phyloP scores from a whole-genome alignment of 306 rosid species.

The Pachyrhizus erosus region DNA sequence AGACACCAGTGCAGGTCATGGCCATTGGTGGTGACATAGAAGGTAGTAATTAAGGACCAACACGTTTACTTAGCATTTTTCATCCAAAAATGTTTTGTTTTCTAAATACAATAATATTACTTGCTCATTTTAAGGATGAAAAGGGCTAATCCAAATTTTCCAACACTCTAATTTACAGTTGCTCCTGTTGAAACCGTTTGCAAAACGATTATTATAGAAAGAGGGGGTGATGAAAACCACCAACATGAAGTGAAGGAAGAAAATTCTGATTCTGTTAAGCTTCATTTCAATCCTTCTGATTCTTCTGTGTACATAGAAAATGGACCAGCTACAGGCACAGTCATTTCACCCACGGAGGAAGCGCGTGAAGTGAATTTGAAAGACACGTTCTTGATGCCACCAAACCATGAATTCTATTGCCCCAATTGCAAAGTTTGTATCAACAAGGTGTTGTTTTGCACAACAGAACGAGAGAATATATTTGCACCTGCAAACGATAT shows the following conservation, averaged over 20 bases:
- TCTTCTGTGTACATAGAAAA: background rate
- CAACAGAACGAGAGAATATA: too few relatives aligned
- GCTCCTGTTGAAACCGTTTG: background rate
- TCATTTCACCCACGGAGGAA: background rate
- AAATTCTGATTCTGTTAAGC: background rate
- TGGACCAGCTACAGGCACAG: slow-evolving; percentile 1
- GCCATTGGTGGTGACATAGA: background rate
- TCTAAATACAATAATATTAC: too few relatives aligned
- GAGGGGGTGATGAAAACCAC: background rate
- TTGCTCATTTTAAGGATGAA: too few relatives aligned
- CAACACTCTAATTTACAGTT: background rate
- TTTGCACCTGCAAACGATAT: too few relatives aligned
- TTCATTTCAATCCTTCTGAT: background rate
- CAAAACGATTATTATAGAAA: background rate
- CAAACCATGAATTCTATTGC: slow-evolving; percentile 64
- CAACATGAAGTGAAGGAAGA: background rate
- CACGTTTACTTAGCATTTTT: background rate
- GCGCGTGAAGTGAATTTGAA: slow-evolving; percentile 54
- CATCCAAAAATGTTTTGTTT: background rate
- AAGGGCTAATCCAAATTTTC: background rate
- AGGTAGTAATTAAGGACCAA: background rate
- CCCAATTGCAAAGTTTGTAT: slow-evolving; percentile 66
- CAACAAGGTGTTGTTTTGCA: slow-evolving; percentile 57
- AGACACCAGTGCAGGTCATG: too few relatives aligned
- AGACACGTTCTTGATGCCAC: slow-evolving; percentile 47